Conservation (phyloP, 495 filamentous ascomycete species). For the Lasiosphaeria miniovina region DNA sequence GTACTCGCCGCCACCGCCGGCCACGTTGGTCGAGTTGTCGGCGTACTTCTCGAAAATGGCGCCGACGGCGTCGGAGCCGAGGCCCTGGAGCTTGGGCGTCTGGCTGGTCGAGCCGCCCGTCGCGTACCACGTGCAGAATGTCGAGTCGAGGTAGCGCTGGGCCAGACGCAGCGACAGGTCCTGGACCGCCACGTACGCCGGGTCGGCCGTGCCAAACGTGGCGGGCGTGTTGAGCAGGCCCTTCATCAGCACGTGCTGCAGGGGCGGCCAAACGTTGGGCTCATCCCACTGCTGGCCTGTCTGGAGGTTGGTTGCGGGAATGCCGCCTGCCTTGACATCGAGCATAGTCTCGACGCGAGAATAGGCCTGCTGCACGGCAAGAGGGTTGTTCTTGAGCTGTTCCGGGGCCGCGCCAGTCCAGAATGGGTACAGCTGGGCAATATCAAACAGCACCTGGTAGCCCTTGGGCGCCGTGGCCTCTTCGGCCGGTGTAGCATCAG, state of each 20-base stretch:
- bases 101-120: conserved; percentile 46
- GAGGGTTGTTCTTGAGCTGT: conserved; percentile 42
- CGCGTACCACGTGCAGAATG: conserved; percentile 51
- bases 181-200: conserved; percentile 39
- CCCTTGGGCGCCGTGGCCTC: conserved; percentile 34
- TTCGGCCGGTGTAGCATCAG: conserved; percentile 32
- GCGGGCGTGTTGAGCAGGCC: conserved; percentile 45
- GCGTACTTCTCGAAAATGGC: conserved; percentile 54
- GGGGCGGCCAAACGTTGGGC: conserved; percentile 51
- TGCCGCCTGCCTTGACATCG: conserved; percentile 37
- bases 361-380: conserved; percentile 42
- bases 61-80: conserved; percentile 33
- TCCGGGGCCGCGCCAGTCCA: conserved; percentile 49
- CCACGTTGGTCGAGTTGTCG: conserved; percentile 45
- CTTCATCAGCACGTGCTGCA: conserved; percentile 47
- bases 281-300: conserved; percentile 54
- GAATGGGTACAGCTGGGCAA: conserved; percentile 50
- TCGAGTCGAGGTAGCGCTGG: conserved; percentile 49
- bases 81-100: conserved; percentile 41
- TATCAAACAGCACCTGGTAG: conserved; percentile 39
- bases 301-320: conserved; percentile 43
- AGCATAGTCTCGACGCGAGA: conserved; percentile 35
- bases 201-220: conserved; percentile 44
- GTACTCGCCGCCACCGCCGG: conserved; percentile 50
- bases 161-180: conserved; percentile 39